Evolutionary conservation across 1,139 yeast species (phyloP), one percentile per base, ranked within the genome.

Genomic region (Suhomyces bokatorum): DNA sequence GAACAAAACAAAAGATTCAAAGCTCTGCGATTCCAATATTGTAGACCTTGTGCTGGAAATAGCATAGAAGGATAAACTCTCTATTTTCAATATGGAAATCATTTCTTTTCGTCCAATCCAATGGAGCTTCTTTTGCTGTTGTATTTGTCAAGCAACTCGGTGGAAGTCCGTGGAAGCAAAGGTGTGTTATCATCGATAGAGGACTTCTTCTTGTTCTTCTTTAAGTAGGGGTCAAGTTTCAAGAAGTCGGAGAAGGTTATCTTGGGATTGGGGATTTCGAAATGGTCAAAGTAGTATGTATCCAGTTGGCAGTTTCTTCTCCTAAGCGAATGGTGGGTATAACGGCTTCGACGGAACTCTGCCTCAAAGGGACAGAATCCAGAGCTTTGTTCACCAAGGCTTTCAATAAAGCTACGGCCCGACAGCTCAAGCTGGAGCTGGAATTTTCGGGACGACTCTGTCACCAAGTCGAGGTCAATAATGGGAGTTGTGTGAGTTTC

Each of bases 391-490:
- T 26, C 29, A 12, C n/a, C 12, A 4, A 26, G n/a, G 10, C 29
- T 26, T 4, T 26, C 29, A 26, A 26, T 11, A 6, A 26, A 26
- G 29, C 29, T 12, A 11, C 29, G 24, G 7, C 24, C 24, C 8
- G 29, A 26, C 29, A 26, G 29, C n/a, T 26, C n/a, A 12, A 26
- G 29, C 29, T 11, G 29, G 6, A 26, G 12, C 8, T 26, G 29
- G 30, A 50, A 44, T 14, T 42, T 36, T 12, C 35, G 43, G 5
- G 50, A 45, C 15, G 47, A 54, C 9, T 27, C 35, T 1, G 54
- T 50, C 9, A 52, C 48, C 26, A 24, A 34, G 31, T 49, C 54
- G 37, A 52, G 44, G 43, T 50, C 54, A n/a, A 52, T 52, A 6
- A 20, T 13, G 14, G 17, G 32, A 27, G 50, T 52, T 6, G 15